A percentile compares a stretch with the other conserved stretches of the same genome.
Evolutionary conservation across 1,284 basidiomycete genomes (phyloP).

Genomic region (Cryptococcus floricola): DNA sequence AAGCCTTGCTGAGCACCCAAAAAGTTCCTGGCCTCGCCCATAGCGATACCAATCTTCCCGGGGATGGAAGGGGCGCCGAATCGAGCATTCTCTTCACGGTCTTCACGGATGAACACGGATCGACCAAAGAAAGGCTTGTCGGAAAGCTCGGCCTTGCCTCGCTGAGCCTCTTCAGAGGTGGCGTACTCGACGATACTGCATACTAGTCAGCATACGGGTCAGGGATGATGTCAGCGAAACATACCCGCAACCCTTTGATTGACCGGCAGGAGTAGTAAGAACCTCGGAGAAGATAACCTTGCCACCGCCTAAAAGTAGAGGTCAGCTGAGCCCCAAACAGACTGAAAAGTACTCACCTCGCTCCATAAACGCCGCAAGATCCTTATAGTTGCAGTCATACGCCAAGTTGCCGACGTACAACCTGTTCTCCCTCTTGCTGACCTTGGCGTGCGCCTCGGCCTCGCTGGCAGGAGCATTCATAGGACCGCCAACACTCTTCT

Average conservation of each 20-base stretch:
- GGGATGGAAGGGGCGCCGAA: slow-evolving; percentile 90
- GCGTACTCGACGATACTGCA: slow-evolving; percentile 86
- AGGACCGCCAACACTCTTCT: slow-evolving; percentile 71
- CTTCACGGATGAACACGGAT: slow-evolving; percentile 95
- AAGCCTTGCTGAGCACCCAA: slow-evolving; percentile 53
- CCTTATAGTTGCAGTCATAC: slow-evolving; percentile 95
- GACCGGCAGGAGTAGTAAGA: slow-evolving; percentile 88
- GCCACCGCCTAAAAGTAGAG: slow-evolving; percentile 62
- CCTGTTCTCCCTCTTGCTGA: slow-evolving; percentile 93
- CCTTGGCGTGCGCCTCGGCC: slow-evolving; percentile 80
- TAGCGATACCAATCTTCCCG: slow-evolving; percentile 86
- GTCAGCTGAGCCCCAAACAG: slow-evolving; percentile 2
- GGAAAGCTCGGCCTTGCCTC: slow-evolving; percentile 78
- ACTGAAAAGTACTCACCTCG: slow-evolving; percentile 79
- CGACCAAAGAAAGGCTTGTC: slow-evolving; percentile 84
- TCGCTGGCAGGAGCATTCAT: slow-evolving; percentile 88
- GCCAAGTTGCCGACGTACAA: slow-evolving; percentile 97
- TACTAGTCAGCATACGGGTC: neutral
- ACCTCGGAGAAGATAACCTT: slow-evolving; percentile 99
- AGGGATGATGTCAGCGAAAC: slow-evolving; percentile 44
- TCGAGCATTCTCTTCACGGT: slow-evolving; percentile 90
- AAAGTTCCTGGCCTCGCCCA: slow-evolving; percentile 66
- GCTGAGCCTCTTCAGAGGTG: slow-evolving; percentile 75
- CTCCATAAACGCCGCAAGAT: slow-evolving; percentile 97
- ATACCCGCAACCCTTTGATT: slow-evolving; percentile 97